These are phyloP conservation scores for Penicillium pancosmium DNA, from an alignment of 495 filamentous ascomycete genomes.

Conservation along the genomic window DNA sequence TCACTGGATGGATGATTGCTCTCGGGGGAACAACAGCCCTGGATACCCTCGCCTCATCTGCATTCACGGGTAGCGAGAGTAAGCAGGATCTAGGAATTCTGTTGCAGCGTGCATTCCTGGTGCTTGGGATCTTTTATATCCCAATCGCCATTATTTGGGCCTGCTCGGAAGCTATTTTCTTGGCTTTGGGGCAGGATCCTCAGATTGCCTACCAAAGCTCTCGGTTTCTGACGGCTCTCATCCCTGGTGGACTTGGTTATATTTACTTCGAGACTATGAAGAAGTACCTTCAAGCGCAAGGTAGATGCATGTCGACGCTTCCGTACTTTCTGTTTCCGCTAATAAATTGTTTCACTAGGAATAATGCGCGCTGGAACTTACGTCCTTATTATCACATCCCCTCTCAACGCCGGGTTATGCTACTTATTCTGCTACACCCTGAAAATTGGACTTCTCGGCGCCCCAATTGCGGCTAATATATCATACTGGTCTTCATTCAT, in stretches of 20 bases:
- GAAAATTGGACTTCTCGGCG: constrained; percentile 72
- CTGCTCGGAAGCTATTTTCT: constrained; percentile 76
- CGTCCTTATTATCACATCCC: constrained; percentile 81
- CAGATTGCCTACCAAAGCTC: constrained; percentile 76
- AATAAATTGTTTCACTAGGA: constrained; percentile 42
- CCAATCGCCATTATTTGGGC: constrained; percentile 77
- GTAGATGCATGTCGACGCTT: constrained; percentile 35
- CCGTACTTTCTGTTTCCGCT: background rate
- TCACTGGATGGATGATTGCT: constrained; percentile 87
- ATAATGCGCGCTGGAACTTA: constrained; percentile 90
- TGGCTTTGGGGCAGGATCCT: constrained; percentile 75
- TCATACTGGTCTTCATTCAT: constrained; percentile 87
- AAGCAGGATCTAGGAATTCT: constrained; percentile 82
- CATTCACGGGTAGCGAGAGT: constrained; percentile 83
- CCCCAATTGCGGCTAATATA: constrained; percentile 80
- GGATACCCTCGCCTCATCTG: constrained; percentile 83
- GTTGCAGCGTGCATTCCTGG: constrained; percentile 77
- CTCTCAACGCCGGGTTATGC: constrained; percentile 75
- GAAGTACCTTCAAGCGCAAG: constrained; percentile 91
- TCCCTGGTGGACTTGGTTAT: constrained; percentile 86
- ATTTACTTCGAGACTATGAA: constrained; percentile 92
- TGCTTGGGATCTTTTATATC: constrained; percentile 74
- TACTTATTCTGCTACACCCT: constrained; percentile 79
- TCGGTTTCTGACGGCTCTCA: constrained; percentile 73
- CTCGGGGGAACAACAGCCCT: constrained; percentile 91